Conservation (phyloP, 352 stramenopile genomes). For the Thalassiosira hispida region DNA sequence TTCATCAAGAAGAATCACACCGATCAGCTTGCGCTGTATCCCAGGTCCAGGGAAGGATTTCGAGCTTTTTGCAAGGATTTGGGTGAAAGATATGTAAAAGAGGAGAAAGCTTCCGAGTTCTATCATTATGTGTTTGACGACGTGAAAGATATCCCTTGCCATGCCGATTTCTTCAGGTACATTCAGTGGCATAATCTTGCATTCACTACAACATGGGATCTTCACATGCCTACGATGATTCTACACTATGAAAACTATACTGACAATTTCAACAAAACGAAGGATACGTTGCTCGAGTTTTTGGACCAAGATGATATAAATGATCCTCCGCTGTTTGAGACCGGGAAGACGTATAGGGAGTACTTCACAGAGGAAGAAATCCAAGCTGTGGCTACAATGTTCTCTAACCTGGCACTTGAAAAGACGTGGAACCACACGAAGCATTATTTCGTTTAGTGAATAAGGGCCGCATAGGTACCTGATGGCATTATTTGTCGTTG, state of each 20-base stretch:
- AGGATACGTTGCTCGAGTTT: slow-evolving; percentile 59
- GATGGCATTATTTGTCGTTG: too few species aligned
- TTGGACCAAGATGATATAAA: slow-evolving; percentile 39
- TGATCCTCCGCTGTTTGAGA: slow-evolving; percentile 47
- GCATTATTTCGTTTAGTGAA: too few species aligned
- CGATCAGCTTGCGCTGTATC: slow-evolving; percentile 48
- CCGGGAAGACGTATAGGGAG: slow-evolving; percentile 63
- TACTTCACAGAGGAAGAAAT: slow-evolving; percentile 61
- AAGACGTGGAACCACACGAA: slow-evolving; percentile 40
- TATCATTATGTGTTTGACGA: slow-evolving; percentile 40
- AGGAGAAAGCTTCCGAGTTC: slow-evolving; percentile 46
- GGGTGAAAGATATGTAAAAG: slow-evolving; percentile 18
- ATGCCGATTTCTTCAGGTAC: slow-evolving; percentile 70
- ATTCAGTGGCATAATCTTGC: slow-evolving; percentile 78
- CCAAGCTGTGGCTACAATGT: slow-evolving; percentile 33
- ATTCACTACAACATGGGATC: slow-evolving; percentile 57
- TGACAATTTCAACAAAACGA: slow-evolving; percentile 59
- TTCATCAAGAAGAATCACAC: slow-evolving; percentile 29
- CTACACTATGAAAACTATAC: slow-evolving; percentile 75
- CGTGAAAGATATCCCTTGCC: slow-evolving; percentile 46
- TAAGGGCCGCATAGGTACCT: too few species aligned
- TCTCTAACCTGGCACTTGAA: slow-evolving; percentile 28
- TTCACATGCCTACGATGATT: slow-evolving; percentile 59
- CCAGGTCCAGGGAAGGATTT: slow-evolving; percentile 55
- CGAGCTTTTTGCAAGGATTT: slow-evolving; percentile 45